A percentile compares a stretch with the other conserved stretches of the same genome.
These are phyloP conservation scores for Phoma sp. DNA, from an alignment of 2,329 filamentous ascomycete species.

Conservation along the genomic window DNA sequence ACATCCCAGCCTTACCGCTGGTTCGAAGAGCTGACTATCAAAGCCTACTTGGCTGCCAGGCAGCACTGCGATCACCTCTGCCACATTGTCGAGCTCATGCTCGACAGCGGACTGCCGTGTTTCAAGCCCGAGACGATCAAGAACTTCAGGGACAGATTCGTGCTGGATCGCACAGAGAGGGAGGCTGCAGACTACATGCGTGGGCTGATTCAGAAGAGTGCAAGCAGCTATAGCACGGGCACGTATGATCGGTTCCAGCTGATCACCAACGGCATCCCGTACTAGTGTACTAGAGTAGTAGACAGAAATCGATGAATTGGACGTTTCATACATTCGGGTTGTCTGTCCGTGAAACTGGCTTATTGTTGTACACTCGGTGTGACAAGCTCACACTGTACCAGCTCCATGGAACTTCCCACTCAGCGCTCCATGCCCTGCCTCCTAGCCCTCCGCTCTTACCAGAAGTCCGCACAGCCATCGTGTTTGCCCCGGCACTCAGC, in stretches of 20 bases:
- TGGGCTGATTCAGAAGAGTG: constrained; percentile 86
- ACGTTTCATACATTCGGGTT: background rate
- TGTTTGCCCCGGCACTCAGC: too few species aligned
- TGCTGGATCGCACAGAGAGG: constrained; percentile 86
- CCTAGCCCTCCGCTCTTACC: too few species aligned
- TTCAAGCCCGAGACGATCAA: constrained; percentile 96
- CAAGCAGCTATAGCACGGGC: constrained; percentile 87
- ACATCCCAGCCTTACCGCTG: constrained; percentile 88
- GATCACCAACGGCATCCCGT: constrained; percentile 96
- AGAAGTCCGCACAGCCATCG: too few species aligned
- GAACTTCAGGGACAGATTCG: constrained; percentile 91
- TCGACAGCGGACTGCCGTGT: constrained; percentile 93
- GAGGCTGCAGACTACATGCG: constrained; percentile 96
- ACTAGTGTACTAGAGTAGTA: constrained; percentile 56
- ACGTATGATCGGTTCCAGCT: constrained; percentile 98
- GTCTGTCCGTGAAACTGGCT: background rate
- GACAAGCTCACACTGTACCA: too few species aligned
- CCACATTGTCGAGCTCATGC: constrained; percentile 91
- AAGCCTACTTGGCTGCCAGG: constrained; percentile 87
- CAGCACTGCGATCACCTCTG: constrained; percentile 87
- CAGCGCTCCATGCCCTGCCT: too few species aligned
- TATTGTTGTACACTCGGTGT: too few species aligned
- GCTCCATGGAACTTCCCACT: too few species aligned
- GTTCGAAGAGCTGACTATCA: constrained; percentile 96
- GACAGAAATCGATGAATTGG: background rate